phyloP scores from a whole-genome alignment of 208 protist genomes.

The Trichomonas vaginalis region DNA sequence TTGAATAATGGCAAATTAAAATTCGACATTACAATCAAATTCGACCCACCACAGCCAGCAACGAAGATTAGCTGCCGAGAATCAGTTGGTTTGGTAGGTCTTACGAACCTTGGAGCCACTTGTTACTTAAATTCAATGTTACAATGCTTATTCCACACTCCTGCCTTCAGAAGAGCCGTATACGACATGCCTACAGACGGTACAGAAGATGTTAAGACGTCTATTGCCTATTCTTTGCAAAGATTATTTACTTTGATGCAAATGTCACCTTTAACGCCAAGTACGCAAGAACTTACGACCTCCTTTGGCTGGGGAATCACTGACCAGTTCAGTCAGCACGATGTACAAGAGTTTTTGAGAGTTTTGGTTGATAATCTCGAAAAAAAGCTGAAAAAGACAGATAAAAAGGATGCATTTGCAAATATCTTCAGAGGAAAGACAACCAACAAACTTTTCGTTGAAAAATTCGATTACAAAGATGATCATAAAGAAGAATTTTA shows the following conservation, averaged over 20 bases:
- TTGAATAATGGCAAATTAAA: neutral
- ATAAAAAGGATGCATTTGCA: neutral
- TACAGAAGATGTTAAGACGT: neutral
- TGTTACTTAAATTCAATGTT: neutral
- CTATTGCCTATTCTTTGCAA: neutral
- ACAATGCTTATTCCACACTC: neutral
- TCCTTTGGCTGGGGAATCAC: neutral
- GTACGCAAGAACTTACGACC: neutral
- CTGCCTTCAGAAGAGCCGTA: neutral
- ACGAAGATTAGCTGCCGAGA: neutral
- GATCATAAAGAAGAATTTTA: neutral
- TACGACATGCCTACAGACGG: neutral
- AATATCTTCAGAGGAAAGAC: neutral
- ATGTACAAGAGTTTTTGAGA: conserved; percentile 7
- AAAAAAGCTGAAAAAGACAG: neutral
- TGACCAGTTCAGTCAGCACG: neutral
- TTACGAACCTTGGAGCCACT: neutral
- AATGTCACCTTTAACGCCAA: neutral
- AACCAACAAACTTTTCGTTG: neutral
- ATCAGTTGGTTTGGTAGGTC: neutral
- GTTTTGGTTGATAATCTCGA: conserved; percentile 1
- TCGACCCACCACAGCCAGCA: neutral
- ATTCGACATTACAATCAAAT: neutral
- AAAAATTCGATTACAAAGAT: neutral
- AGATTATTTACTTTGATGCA: neutral